Evolutionary conservation across 2,329 filamentous ascomycete genomes (phyloP).

Genomic region (Graphium sp.): DNA sequence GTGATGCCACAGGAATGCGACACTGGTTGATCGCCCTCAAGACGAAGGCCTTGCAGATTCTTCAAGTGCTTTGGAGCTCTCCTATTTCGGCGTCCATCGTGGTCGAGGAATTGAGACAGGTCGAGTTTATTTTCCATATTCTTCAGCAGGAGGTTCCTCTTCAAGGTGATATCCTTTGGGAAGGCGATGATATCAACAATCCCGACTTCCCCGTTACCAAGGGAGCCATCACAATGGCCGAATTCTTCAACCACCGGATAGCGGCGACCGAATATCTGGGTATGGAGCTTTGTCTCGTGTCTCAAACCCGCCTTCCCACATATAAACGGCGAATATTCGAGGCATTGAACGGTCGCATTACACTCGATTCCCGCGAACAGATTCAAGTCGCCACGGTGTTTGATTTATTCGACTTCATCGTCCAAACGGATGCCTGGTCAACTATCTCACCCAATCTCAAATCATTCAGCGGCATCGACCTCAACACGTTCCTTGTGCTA

Average conservation of each 20-base stretch:
- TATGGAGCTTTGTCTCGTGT: conserved; percentile 65
- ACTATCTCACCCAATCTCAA: conserved; percentile 33
- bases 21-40: conserved; percentile 56
- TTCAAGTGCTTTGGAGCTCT: conserved; percentile 72
- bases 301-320: conserved; percentile 52
- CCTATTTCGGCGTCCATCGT: conserved; percentile 60
- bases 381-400: conserved; percentile 63
- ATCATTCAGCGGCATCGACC: conserved; percentile 49
- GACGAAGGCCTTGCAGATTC: conserved; percentile 51
- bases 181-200: conserved; percentile 42
- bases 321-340: conserved; percentile 52
- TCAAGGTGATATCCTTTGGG: conserved; percentile 54
- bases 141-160: conserved; percentile 59
- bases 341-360: conserved; percentile 62
- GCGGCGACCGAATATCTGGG: conserved; percentile 72
- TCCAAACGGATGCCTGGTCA: conserved; percentile 31
- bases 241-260: conserved; percentile 64
- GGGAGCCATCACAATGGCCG: conserved; percentile 51
- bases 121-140: conserved; percentile 65
- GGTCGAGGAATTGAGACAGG: conserved; percentile 62
- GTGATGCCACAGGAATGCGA: conserved; percentile 40
- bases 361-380: conserved; percentile 47
- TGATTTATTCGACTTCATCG: conserved; percentile 81
- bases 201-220: conserved; percentile 52
- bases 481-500: conserved; percentile 42